Evolutionary conservation across 768 basidiomycete genomes (phyloP), one percentile per base, ranked within the genome.

Genomic region (Boletales sp.): DNA sequence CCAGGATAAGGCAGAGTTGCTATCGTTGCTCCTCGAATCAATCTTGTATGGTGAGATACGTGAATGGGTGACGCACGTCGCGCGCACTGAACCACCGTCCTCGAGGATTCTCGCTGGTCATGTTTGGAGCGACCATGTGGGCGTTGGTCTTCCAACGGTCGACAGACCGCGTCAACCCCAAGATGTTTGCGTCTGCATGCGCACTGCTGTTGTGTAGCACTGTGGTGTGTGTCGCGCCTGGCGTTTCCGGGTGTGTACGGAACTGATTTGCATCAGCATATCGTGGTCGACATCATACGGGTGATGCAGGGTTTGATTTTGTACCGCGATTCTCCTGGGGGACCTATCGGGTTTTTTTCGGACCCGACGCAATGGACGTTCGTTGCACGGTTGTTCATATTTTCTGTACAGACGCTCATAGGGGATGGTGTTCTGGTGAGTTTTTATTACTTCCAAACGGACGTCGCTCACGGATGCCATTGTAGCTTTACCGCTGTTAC

Each of bases 21-120:
- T 42, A n/a, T 42, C 41, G 5, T 15, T 30, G 15, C 13, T 52
- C 7, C 31, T 55, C n/a, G 48, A 52, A 48, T 37, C 17, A 4
- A n/a, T 49, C 15, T 40, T 55, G 31, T 49, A 48, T 40, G 54
- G 54, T 47, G 32, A 29, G 53, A 21, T 9, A 8, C 4, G 2
- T 30, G 17, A n/a, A 8, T 2, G n/a, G n/a, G n/a, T n/a, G n/a
- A n/a, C 2, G n/a, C 32, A 13, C 31, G 43, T 29, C 18, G 5
- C 45, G 5, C 18, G 18, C 3, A 30, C 35, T 30, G 17, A 8
- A 5, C 8, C 19, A 1, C 5, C 4, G 31, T 14, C 3, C 2
- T 2, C n/a, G 46, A 69, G 68, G 67, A 3, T 68, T 68, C 51
- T 69, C 65, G 3, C 6, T 67, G 8, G 39, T 67, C 14, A 66